Conservation (phyloP, 78 protist genomes). For the Dictyostelium purpureum region DNA sequence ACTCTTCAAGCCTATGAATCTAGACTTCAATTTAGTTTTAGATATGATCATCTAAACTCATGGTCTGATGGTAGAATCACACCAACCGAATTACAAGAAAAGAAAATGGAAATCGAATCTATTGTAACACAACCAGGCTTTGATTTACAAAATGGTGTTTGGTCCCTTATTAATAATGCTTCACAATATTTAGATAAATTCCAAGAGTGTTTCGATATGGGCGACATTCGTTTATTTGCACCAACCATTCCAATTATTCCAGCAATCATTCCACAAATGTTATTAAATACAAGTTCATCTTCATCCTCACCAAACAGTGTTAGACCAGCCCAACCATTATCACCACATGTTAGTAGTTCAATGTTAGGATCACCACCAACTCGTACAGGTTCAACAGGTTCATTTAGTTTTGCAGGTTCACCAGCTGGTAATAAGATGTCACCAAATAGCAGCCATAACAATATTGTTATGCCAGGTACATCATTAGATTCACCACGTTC, state of each 20-base stretch:
- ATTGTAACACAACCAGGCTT: neutral
- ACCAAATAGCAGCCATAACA: neutral
- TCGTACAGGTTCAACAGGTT: constrained; percentile 48
- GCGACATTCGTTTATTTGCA: neutral
- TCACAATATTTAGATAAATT: constrained; percentile 1
- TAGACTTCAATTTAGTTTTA: constrained; percentile 5
- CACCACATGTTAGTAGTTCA: constrained; percentile 10
- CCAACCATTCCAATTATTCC: neutral
- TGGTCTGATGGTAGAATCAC: constrained; percentile 3
- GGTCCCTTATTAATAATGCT: neutral
- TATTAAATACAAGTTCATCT: neutral
- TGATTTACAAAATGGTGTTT: neutral
- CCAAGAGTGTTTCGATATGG: constrained; percentile 56
- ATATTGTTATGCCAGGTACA: neutral
- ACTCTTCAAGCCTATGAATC: constrained; percentile 20
- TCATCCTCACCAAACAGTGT: constrained; percentile 29
- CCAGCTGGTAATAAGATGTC: constrained; percentile 4
- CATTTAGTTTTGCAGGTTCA: neutral
- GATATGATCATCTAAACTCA: constrained; percentile 17
- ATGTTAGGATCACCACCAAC: constrained; percentile 30
- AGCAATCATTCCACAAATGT: neutral
- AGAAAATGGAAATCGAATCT: constrained; percentile 12
- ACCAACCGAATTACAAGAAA: constrained; percentile 2
- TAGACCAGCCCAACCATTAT: neutral
- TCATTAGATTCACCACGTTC: constrained; percentile 60